Evolutionary conservation across 1,284 basidiomycete species (phyloP).

Genomic region (Trametes versicolor): DNA sequence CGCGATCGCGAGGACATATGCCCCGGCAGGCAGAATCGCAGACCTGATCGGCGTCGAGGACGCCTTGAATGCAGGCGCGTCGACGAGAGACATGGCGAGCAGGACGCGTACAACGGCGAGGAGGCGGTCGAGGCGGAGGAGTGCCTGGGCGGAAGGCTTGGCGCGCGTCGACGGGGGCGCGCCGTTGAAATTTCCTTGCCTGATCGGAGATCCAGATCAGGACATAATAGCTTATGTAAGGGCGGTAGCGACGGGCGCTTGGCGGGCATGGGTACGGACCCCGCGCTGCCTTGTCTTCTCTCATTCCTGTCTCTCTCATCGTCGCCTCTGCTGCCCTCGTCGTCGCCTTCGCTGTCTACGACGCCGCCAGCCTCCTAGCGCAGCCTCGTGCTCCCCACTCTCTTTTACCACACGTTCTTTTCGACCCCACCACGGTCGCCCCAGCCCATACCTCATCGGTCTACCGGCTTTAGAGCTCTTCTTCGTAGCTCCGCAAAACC

Average conservation of each 20-base stretch:
- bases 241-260: conserved; percentile 27
- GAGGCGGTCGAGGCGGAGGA: not conserved
- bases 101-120: conserved; percentile 16
- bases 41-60: conserved; percentile 47
- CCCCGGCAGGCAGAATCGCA: conserved; percentile 51
- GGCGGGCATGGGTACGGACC: conserved; percentile 5
- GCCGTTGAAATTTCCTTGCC: conserved; percentile 21
- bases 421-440: conserved; percentile 30
- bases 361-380: conserved; percentile 32
- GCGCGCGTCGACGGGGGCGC: conserved; percentile 13
- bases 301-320: conserved; percentile 31
- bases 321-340: conserved; percentile 36
- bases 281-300: conserved; percentile 28
- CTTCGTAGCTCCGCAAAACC: conserved; percentile 33
- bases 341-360: conserved; percentile 41
- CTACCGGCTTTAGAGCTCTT: conserved; percentile 34
- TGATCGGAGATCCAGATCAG: conserved; percentile 28
- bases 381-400: conserved; percentile 36
- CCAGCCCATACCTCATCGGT: conserved; percentile 26
- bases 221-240: conserved; percentile 28
- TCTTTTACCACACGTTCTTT: conserved; percentile 43
- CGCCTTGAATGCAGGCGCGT: conserved; percentile 44
- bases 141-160: conserved; percentile 5
- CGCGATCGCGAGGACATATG: conserved; percentile 68
- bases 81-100: conserved; percentile 44